phyloP scores from a whole-genome alignment of 768 basidiomycete species.

The Infundibulicybe gibba region DNA sequence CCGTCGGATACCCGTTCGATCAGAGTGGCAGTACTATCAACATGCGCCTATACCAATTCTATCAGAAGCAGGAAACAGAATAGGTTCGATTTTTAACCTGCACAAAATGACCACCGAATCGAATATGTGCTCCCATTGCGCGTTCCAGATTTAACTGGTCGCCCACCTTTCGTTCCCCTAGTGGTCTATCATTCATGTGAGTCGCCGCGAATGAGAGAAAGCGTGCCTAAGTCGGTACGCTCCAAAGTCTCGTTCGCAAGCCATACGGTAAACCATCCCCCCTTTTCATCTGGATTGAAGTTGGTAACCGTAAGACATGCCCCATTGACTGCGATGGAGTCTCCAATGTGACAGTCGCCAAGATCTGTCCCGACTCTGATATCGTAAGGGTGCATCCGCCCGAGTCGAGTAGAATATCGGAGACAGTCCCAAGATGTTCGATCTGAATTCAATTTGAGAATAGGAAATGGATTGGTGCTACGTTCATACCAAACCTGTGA shows the following conservation, averaged over 20 bases:
- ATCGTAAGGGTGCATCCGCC: slow-evolving; percentile 86
- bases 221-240: slow-evolving; percentile 84
- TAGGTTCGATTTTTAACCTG: slow-evolving; percentile 52
- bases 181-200: neutral
- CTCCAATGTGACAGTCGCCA: slow-evolving; percentile 87
- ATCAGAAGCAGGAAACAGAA: neutral
- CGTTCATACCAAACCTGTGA: slow-evolving; percentile 69
- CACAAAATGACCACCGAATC: slow-evolving; percentile 97
- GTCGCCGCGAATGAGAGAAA: neutral
- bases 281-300: slow-evolving; percentile 58
- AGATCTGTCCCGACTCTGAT: slow-evolving; percentile 68
- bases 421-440: slow-evolving; percentile 82
- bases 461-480: neutral
- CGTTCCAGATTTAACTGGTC: slow-evolving; percentile 90
- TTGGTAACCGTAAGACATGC: slow-evolving; percentile 89
- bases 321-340: slow-evolving; percentile 90
- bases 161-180: slow-evolving; percentile 77
- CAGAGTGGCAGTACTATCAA: slow-evolving; percentile 85
- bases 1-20: slow-evolving; percentile 67
- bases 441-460: slow-evolving; percentile 47
- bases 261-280: slow-evolving; percentile 91
- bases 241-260: slow-evolving; percentile 93
- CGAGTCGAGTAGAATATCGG: slow-evolving; percentile 55
- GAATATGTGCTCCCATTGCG: slow-evolving; percentile 86
- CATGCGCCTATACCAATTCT: slow-evolving; percentile 66